Conservation (phyloP, 1,284 basidiomycete genomes). For the Tilletia indica region DNA sequence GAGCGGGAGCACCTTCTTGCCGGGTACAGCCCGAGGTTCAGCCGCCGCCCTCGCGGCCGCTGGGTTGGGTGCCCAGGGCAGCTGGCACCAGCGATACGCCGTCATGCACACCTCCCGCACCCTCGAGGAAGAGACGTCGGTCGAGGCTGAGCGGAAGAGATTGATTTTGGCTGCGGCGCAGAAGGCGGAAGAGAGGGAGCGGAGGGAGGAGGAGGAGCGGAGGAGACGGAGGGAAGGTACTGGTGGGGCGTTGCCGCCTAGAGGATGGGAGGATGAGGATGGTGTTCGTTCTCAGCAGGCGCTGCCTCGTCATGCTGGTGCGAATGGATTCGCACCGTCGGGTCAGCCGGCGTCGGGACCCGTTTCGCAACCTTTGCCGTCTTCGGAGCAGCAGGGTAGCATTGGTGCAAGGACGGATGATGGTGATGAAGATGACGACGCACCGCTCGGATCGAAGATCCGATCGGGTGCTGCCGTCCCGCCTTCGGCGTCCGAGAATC, state of each 20-base stretch:
- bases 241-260: neutral
- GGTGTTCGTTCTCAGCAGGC: neutral
- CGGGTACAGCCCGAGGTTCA: neutral
- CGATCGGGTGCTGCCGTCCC: neutral
- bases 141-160: neutral
- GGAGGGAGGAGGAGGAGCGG: neutral
- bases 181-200: slow-evolving; percentile 1
- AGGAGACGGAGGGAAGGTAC: neutral
- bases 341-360: too few species aligned
- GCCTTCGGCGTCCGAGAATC: too few species aligned
- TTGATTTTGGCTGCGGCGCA: neutral
- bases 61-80: neutral
- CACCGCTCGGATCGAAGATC: neutral
- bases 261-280: slow-evolving; percentile 3
- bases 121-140: neutral
- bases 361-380: too few species aligned
- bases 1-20: neutral
- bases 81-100: slow-evolving; percentile 9
- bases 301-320: neutral
- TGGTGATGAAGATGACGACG: neutral
- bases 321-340: neutral
- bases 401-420: neutral
- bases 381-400: too few species aligned
- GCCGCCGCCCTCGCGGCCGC: slow-evolving; percentile 4
- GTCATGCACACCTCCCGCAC: neutral